Conservation (phyloP, 1,139 yeast species). For the Spathaspora sp. region DNA sequence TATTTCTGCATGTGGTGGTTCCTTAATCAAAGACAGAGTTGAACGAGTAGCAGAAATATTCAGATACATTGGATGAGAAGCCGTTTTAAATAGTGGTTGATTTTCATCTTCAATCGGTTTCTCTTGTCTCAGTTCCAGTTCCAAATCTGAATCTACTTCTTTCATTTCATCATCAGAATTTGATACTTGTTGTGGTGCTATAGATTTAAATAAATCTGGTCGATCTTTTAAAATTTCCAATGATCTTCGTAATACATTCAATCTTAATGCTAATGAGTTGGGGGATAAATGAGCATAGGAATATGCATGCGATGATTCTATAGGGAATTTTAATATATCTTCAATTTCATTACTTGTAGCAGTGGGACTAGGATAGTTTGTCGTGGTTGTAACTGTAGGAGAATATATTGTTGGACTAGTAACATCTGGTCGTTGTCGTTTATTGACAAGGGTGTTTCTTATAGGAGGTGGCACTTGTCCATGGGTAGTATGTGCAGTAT, state of each 20-base stretch:
- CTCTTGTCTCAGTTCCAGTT: neutral
- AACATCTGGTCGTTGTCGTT: slow-evolving; percentile 1
- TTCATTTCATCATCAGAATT: slow-evolving; percentile 4
- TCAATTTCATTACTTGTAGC: slow-evolving; percentile 16
- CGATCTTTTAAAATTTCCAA: slow-evolving; percentile 68
- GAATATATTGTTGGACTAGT: slow-evolving; percentile 8
- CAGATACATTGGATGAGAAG: slow-evolving; percentile 5
- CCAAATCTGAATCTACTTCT: slow-evolving; percentile 2
- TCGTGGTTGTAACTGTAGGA: slow-evolving; percentile 4
- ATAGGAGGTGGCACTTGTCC: slow-evolving; percentile 1
- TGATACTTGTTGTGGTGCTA: slow-evolving; percentile 7
- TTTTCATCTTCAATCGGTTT: neutral
- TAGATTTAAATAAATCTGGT: slow-evolving; percentile 47
- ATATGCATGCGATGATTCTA: slow-evolving; percentile 81
- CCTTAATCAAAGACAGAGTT: slow-evolving; percentile 1
- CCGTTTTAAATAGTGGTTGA: slow-evolving; percentile 4
- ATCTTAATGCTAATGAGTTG: slow-evolving; percentile 71
- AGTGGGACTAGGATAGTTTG: slow-evolving; percentile 1
- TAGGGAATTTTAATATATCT: slow-evolving; percentile 55
- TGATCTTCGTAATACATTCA: slow-evolving; percentile 73
- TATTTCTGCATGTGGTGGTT: neutral
- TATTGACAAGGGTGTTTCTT: slow-evolving; percentile 1
- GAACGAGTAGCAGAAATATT: neutral
- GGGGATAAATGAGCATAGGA: slow-evolving; percentile 84
- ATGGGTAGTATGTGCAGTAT: neutral